Conservation (phyloP, 352 stramenopile species). For the Globisporangium polare region DNA sequence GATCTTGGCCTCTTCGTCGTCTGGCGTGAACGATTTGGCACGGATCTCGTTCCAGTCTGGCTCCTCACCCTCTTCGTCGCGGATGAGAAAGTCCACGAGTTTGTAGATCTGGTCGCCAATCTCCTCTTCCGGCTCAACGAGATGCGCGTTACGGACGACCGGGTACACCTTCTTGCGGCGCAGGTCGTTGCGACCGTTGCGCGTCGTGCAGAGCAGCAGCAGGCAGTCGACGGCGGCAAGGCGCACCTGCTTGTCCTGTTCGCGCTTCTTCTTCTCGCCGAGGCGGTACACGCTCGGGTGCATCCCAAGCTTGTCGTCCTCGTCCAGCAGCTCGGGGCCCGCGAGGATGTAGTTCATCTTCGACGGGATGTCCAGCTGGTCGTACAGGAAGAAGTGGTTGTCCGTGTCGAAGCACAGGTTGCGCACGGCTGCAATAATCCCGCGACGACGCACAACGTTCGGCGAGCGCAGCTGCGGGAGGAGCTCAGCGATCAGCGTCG, state of each 20-base stretch:
- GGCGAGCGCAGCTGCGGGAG: conserved; percentile 76
- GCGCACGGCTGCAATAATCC: conserved; percentile 58
- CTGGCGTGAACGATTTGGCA: conserved; percentile 54
- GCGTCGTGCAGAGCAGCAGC: conserved; percentile 74
- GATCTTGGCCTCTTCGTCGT: conserved; percentile 19
- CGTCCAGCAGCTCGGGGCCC: conserved; percentile 69
- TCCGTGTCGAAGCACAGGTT: conserved; percentile 88
- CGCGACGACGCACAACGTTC: conserved; percentile 77
- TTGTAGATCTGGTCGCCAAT: conserved; percentile 88
- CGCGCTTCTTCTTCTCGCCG: conserved; percentile 80
- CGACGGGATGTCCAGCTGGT: conserved; percentile 78
- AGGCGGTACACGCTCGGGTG: conserved; percentile 72
- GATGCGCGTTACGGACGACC: conserved; percentile 79
- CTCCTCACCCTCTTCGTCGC: conserved; percentile 83
- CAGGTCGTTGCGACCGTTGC: conserved; percentile 71
- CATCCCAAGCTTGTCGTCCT: conserved; percentile 80
- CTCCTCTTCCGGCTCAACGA: conserved; percentile 77
- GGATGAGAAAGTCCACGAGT: conserved; percentile 84
- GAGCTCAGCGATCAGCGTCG: conserved; percentile 59
- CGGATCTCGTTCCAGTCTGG: conserved; percentile 80
- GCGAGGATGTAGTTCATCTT: conserved; percentile 75
- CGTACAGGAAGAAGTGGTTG: conserved; percentile 87
- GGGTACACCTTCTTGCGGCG: conserved; percentile 86
- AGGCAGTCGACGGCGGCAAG: conserved; percentile 69
- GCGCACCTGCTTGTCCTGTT: conserved; percentile 70